Conservation (phyloP, 192 early-diverging fungal species). For the Umbelopsis vinacea region DNA sequence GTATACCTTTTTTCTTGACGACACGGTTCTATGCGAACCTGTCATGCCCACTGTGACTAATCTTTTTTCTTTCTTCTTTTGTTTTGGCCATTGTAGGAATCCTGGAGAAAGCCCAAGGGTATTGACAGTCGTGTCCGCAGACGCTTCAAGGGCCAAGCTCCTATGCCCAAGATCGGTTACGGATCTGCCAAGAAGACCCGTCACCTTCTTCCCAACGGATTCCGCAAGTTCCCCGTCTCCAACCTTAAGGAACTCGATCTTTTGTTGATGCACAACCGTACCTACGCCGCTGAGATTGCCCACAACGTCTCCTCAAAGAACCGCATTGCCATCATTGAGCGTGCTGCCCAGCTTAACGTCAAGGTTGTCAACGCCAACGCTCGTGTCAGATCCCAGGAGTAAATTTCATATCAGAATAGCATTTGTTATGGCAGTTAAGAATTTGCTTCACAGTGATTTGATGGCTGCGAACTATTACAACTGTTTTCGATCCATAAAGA, state of each 20-base stretch:
- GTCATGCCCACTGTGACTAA: not conserved
- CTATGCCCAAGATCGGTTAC: constrained; percentile 99
- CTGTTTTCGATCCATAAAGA: constrained; percentile 23
- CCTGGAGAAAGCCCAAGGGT: constrained; percentile 99
- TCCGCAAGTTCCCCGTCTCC: constrained; percentile 97
- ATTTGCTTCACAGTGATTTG: constrained; percentile 15
- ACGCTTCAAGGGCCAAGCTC: constrained; percentile 96
- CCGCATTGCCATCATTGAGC: constrained; percentile 89
- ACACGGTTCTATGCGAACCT: not conserved
- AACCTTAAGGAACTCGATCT: constrained; percentile 93
- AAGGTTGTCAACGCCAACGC: constrained; percentile 95
- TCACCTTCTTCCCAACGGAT: constrained; percentile 96
- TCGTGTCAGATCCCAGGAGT: constrained; percentile 80
- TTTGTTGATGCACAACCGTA: constrained; percentile 99
- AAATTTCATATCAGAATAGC: constrained; percentile 39
- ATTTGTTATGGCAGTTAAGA: constrained; percentile 21
- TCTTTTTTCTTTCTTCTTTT: not conserved
- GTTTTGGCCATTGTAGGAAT: constrained; percentile 60
- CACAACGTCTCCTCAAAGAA: constrained; percentile 96
- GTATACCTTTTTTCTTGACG: constrained; percentile 46
- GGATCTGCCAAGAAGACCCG: constrained; percentile 97
- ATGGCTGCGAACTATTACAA: constrained; percentile 20
- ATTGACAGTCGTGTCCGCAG: constrained; percentile 98
- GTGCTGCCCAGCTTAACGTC: constrained; percentile 94
- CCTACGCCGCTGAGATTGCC: constrained; percentile 98